These are phyloP conservation scores for Sugiyamaella marilandica DNA, from an alignment of 805 yeast species.

Conservation along the genomic window DNA sequence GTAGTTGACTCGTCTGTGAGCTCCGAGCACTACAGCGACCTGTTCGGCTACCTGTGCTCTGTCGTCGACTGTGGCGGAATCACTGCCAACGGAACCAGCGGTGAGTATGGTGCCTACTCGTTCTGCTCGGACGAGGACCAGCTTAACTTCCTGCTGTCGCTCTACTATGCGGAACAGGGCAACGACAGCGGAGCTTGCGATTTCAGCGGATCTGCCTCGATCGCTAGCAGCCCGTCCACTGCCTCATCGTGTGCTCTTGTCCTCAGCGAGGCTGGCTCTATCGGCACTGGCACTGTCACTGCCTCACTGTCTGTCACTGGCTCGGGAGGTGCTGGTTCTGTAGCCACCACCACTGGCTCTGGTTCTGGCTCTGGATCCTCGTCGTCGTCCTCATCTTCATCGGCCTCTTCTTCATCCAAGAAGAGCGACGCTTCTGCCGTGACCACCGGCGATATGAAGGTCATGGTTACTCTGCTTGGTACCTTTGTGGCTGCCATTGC, in stretches of 20 bases:
- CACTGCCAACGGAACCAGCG: constrained; percentile 54
- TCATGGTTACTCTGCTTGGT: constrained; percentile 19
- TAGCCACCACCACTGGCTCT: constrained; percentile 20
- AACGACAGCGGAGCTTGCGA: constrained; percentile 53
- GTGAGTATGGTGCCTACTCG: constrained; percentile 68
- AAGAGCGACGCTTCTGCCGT: constrained; percentile 12
- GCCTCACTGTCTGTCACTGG: constrained; percentile 36
- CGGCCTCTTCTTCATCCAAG: constrained; percentile 7
- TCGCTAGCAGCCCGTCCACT: constrained; percentile 38
- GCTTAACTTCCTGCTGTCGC: constrained; percentile 61
- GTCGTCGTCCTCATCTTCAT: constrained; percentile 27
- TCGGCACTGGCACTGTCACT: constrained; percentile 59
- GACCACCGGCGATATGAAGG: constrained; percentile 10
- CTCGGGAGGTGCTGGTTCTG: constrained; percentile 25
- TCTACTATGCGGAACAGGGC: constrained; percentile 51
- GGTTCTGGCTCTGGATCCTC: constrained; percentile 27
- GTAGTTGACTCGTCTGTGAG: constrained; percentile 50
- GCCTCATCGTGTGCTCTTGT: constrained; percentile 50
- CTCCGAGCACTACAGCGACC: constrained; percentile 51
- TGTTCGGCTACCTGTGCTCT: constrained; percentile 57
- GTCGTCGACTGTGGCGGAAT: constrained; percentile 57
- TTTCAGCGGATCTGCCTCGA: constrained; percentile 65
- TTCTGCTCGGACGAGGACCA: constrained; percentile 69
- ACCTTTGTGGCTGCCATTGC: constrained; percentile 20
- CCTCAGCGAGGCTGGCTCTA: constrained; percentile 60